Evolutionary conservation across 768 basidiomycete species (phyloP).

Genomic region (Lactarius indigo): DNA sequence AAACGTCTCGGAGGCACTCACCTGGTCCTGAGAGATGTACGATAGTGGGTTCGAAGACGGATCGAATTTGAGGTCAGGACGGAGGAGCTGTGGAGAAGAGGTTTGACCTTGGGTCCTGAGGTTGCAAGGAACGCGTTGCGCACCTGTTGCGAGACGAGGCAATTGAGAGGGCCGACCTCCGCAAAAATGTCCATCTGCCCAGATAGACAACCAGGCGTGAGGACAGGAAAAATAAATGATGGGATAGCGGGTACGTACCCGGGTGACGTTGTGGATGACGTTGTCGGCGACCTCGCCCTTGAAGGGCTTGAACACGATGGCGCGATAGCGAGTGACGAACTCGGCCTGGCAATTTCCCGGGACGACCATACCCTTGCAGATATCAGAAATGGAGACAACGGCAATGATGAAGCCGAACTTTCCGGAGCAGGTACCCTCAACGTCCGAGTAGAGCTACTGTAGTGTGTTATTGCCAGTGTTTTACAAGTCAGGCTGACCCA

Average conservation of each 20-base stretch:
- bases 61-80: conserved; percentile 92
- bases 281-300: conserved; percentile 98
- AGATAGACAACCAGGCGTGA: not conserved
- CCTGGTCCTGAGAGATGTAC: conserved; percentile 88
- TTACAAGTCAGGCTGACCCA: no score
- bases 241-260: conserved; percentile 55
- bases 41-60: conserved; percentile 97
- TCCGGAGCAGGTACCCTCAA: conserved; percentile 96
- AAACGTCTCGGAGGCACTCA: conserved; percentile 29
- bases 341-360: conserved; percentile 93
- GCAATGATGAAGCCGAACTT: conserved; percentile 94
- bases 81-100: conserved; percentile 62
- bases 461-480: no score
- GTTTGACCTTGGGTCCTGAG: not conserved
- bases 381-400: conserved; percentile 85
- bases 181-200: conserved; percentile 97
- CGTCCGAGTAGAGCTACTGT: conserved; percentile 93
- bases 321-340: conserved; percentile 90
- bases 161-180: conserved; percentile 89
- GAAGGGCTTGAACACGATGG: conserved; percentile 99
- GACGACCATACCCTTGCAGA: conserved; percentile 89
- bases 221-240: not conserved
- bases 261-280: conserved; percentile 91
- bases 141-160: conserved; percentile 96
- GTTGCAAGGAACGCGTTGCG: conserved; percentile 29